phyloP scores from a whole-genome alignment of 2,329 filamentous ascomycete species.

The Trichoderma simmonsii region DNA sequence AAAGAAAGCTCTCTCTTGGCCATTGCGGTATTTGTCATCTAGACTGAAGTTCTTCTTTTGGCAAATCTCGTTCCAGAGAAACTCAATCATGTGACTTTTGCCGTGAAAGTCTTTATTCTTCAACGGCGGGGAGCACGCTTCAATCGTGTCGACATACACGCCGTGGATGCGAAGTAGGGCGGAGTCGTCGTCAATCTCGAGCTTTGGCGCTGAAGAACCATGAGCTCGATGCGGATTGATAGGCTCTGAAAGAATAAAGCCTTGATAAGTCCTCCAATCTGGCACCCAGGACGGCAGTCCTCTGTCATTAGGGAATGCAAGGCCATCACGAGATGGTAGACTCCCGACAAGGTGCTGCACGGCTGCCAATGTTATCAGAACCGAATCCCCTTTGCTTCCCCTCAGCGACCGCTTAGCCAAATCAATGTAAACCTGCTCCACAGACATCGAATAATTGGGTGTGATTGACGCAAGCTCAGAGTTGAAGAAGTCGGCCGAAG shows the following conservation, averaged over 20 bases:
- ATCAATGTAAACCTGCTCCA: not conserved
- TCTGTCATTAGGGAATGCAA: fast-evolving
- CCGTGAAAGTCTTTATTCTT: not conserved
- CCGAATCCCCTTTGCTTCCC: not conserved
- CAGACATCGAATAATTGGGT: not conserved
- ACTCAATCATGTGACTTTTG: not conserved
- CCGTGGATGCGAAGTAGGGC: not conserved
- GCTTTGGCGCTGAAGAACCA: not conserved
- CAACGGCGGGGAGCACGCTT: not conserved
- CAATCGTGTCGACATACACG: not conserved
- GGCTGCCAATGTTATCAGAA: not conserved
- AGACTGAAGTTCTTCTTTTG: not conserved
- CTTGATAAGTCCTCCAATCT: not conserved
- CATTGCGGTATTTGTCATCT: not conserved
- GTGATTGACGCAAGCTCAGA: not conserved
- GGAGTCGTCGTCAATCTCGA: not conserved
- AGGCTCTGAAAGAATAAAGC: not conserved
- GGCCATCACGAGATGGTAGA: not conserved
- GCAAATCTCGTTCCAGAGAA: not conserved
- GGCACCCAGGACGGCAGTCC: not conserved
- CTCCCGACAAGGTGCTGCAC: not conserved
- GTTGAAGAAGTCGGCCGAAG: not conserved
- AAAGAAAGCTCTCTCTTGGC: not conserved
- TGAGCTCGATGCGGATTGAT: not conserved
- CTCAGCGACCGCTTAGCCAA: not conserved